A percentile compares a stretch with the other conserved stretches of the same genome.
phyloP scores from a whole-genome alignment of 202 grass and related monocot genomes.

The Setaria viridis region DNA sequence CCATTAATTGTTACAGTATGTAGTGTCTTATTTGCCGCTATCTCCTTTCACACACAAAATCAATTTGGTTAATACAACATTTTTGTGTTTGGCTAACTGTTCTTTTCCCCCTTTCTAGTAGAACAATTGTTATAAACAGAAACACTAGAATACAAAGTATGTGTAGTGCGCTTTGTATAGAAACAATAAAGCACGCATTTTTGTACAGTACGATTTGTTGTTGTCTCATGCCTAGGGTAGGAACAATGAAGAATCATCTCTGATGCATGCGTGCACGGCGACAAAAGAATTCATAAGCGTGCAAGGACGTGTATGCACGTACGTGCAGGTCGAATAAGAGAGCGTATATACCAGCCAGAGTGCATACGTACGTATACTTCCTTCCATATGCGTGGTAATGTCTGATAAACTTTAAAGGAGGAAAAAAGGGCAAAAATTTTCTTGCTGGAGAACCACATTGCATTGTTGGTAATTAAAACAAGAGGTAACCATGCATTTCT shows the following conservation, averaged over 20 bases:
- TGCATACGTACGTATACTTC: background rate
- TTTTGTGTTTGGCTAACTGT: no score
- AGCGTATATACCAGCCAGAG: background rate
- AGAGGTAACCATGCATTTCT: background rate
- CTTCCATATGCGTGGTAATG: conserved; percentile 9
- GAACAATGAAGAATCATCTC: conserved; percentile 9
- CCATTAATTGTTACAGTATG: no score
- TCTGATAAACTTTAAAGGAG: background rate
- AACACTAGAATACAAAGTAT: no score
- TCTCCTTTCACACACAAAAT: no score
- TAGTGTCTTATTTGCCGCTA: no score
- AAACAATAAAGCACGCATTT: no score
- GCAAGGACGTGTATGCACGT: background rate
- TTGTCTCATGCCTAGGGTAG: background rate
- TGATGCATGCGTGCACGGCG: no score
- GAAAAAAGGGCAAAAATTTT: background rate
- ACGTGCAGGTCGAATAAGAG: conserved; percentile 2
- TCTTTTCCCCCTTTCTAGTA: no score
- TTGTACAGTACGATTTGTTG: background rate
- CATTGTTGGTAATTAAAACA: conserved; percentile 27
- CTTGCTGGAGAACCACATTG: conserved; percentile 10
- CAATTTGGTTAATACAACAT: no score
- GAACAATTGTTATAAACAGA: no score
- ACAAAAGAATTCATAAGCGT: conserved; percentile 1
- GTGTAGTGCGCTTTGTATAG: no score